phyloP scores from a whole-genome alignment of 768 basidiomycete genomes.

The Hortiboletus flavorubellus region DNA sequence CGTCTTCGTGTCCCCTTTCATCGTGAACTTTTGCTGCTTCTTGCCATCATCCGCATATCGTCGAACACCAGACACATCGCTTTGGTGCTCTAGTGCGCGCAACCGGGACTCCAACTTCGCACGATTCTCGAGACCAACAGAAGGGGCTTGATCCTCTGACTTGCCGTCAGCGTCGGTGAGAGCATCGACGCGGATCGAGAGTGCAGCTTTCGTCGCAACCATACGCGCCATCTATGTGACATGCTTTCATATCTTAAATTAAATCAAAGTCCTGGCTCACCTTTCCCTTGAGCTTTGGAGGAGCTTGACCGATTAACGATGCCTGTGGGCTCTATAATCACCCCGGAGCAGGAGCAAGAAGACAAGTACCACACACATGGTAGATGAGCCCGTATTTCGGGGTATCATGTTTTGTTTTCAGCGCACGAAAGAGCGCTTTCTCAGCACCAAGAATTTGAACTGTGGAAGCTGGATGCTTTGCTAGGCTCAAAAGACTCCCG shows the following conservation, averaged over 20 bases:
- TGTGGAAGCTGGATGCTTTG: conserved; percentile 77
- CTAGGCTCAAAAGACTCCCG: conserved; percentile 64
- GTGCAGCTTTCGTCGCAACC: conserved; percentile 97
- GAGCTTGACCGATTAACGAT: conserved; percentile 94
- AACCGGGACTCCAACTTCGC: conserved; percentile 94
- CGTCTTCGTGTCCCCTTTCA: conserved; percentile 70
- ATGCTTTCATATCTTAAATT: neutral
- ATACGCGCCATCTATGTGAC: conserved; percentile 89
- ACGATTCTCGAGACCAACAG: conserved; percentile 90
- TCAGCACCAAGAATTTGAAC: conserved; percentile 77
- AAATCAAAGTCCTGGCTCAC: conserved; percentile 34
- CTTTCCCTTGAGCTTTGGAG: conserved; percentile 97
- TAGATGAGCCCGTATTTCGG: conserved; percentile 99
- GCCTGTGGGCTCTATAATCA: conserved; percentile 47
- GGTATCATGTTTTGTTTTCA: conserved; percentile 89
- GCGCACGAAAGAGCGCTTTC: conserved; percentile 71
- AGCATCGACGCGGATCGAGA: conserved; percentile 97
- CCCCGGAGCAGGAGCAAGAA: neutral
- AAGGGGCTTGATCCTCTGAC: conserved; percentile 74
- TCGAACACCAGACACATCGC: conserved; percentile 69
- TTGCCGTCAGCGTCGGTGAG: conserved; percentile 91
- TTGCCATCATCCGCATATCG: conserved; percentile 57
- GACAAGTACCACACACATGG: conserved; percentile 57
- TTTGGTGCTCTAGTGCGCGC: conserved; percentile 81
- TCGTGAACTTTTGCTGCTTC: conserved; percentile 79